phyloP scores from a whole-genome alignment of 2,329 filamentous ascomycete species.

The Dothidotthia symphoricarpi region DNA sequence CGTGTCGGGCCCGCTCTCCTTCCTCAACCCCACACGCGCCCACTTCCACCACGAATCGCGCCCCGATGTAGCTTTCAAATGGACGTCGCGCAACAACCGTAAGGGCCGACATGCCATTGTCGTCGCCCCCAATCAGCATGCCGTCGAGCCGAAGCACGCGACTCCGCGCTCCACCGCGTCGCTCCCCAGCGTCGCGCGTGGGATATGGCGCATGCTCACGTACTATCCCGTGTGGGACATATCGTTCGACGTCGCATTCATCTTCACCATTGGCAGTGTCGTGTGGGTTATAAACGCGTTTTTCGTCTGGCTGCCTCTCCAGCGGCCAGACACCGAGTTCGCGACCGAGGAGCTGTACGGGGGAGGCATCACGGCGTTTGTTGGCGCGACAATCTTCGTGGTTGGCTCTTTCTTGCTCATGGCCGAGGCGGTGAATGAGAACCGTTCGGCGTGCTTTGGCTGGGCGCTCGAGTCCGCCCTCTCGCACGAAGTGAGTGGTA shows the following conservation, averaged over 20 bases:
- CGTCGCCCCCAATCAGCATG: slow-evolving; percentile 17
- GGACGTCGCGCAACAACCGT: slow-evolving; percentile 47
- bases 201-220: slow-evolving; percentile 51
- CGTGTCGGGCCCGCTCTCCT: slow-evolving; percentile 45
- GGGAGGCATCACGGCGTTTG: slow-evolving; percentile 62
- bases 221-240: slow-evolving; percentile 57
- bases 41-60: slow-evolving; percentile 12
- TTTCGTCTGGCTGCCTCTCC: slow-evolving; percentile 62
- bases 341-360: slow-evolving; percentile 52
- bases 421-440: slow-evolving; percentile 68
- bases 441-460: slow-evolving; percentile 64
- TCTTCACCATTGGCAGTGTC: slow-evolving; percentile 54
- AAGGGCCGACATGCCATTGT: slow-evolving; percentile 45
- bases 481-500: slow-evolving; percentile 29
- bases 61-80: slow-evolving; percentile 41
- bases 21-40: slow-evolving; percentile 51
- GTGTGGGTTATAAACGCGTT: slow-evolving; percentile 57
- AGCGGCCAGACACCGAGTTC: slow-evolving; percentile 55
- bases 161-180: slow-evolving; percentile 39
- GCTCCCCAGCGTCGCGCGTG: slow-evolving; percentile 31
- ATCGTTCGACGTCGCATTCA: slow-evolving; percentile 54
- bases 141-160: slow-evolving; percentile 18
- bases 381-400: slow-evolving; percentile 68
- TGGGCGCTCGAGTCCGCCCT: slow-evolving; percentile 61
- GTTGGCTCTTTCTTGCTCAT: slow-evolving; percentile 62